Evolutionary conservation across 805 yeast genomes (phyloP), one percentile per base, ranked within the genome.

Genomic region (Sugiyamaella chiloensis): DNA sequence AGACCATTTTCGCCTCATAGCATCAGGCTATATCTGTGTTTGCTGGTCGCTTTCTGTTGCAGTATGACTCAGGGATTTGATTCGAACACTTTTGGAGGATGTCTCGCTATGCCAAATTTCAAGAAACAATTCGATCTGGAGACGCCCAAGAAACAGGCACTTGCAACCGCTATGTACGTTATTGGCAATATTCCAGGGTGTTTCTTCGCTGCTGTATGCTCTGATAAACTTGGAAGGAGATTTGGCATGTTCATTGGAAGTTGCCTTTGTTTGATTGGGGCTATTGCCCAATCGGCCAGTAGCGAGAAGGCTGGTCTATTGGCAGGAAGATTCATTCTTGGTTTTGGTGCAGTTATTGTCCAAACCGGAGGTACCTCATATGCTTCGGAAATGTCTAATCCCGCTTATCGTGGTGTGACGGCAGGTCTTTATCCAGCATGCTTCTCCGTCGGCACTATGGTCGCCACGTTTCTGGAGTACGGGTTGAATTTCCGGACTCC

Each of bases 361-460:
- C 57, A 60, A 42, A 48, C 58, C 5, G 51, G 81, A 49, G 85
- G 83, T 24, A 89, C 91, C 41, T 68, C 86, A 58, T 85, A 83
- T 62, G 79, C 81, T 68, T 83, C 89, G 31, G 87, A 85, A 65
- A 81, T 85, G 23, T 78, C 87, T 12, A 88, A 73, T 48, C 73
- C 83, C 16, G 73, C 70, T 41, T 70, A 68, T 53, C 88, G 39
- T 78, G 76, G 60, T 79, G 83, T 75, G 76, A 82, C 46, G 72
- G 90, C 69, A 87, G 90, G 61, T 78, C 85, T 29, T 71, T 81
- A 52, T 85, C 82, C 46, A 76, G 82, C 50, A 74, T 80, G 58
- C 82, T 81, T 66, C 84, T 77, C 81, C 55, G 70, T 80, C 41
- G 89, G 90, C 62, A 80, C 85, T 32, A 73, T 80, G 54, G 70